Conservation (phyloP, 2,329 filamentous ascomycete species). For the Thermomyces lanuginosus region DNA sequence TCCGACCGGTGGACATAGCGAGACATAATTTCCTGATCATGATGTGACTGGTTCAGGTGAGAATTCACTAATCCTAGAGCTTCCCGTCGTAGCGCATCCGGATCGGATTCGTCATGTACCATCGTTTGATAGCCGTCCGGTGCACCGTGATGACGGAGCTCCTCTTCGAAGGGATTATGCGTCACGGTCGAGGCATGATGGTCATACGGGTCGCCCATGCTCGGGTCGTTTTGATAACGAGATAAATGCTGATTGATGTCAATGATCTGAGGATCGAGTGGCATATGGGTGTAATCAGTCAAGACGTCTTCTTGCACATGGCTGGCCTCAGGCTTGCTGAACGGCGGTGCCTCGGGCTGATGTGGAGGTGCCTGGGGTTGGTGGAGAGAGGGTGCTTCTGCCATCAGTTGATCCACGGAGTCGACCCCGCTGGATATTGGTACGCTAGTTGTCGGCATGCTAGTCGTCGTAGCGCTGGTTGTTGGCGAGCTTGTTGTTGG, state of each 20-base stretch:
- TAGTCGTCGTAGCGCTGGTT: not conserved
- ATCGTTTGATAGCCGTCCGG: conserved; percentile 29
- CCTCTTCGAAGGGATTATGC: conserved; percentile 22
- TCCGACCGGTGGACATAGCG: conserved; percentile 24
- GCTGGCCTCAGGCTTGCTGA: too few relatives aligned
- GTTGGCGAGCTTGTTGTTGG: not conserved
- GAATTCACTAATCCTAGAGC: conserved; percentile 24
- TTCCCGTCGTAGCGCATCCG: conserved; percentile 22
- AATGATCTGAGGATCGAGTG: conserved; percentile 47
- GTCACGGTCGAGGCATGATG: conserved; percentile 17
- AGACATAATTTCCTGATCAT: conserved; percentile 24
- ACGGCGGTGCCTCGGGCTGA: conserved; percentile 19
- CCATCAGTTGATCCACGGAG: conserved; percentile 9
- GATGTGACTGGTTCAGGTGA: conserved; percentile 23
- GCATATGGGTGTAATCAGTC: conserved; percentile 33
- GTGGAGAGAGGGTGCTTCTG: conserved; percentile 11
- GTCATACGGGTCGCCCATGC: conserved; percentile 20
- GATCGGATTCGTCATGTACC: conserved; percentile 25
- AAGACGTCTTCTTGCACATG: conserved; percentile 21
- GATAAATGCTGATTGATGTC: conserved; percentile 31
- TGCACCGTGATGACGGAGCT: conserved; percentile 21
- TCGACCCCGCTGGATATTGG: conserved; percentile 5
- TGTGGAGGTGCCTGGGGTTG: conserved; percentile 17
- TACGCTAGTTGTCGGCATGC: not conserved
- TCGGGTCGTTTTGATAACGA: conserved; percentile 23